These are phyloP conservation scores for Ophidiomyces ophidiicola DNA, from an alignment of 2,329 filamentous ascomycete species.

Conservation along the genomic window DNA sequence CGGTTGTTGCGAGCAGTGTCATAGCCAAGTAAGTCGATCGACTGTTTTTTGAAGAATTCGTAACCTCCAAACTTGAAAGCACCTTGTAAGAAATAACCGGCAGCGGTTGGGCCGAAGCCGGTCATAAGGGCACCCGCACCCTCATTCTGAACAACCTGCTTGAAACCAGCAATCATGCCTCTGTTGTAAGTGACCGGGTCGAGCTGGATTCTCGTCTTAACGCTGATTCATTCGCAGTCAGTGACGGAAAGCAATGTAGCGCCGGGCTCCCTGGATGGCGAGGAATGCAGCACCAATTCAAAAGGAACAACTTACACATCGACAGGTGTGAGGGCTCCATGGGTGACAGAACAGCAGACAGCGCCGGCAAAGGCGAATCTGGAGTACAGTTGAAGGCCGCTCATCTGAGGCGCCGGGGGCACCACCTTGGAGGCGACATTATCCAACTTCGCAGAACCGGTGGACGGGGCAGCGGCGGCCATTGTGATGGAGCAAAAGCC, in stretches of 20 bases:
- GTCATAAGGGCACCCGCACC: constrained; percentile 77
- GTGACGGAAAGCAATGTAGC: constrained; percentile 4
- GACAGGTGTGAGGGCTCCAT: constrained; percentile 92
- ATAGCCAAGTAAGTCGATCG: constrained; percentile 66
- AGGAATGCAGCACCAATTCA: not conserved
- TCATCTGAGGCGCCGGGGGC: constrained; percentile 13
- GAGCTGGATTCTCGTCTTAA: constrained; percentile 93
- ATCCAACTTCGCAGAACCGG: constrained; percentile 9
- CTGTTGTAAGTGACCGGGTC: constrained; percentile 81
- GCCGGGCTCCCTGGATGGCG: not conserved
- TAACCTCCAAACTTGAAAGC: constrained; percentile 91
- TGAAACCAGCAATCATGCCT: constrained; percentile 75
- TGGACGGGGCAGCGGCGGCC: constrained; percentile 16
- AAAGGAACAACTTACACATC: constrained; percentile 71
- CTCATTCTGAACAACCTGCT: constrained; percentile 71
- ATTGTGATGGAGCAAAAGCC: constrained; percentile 11
- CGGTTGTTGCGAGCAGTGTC: constrained; percentile 68
- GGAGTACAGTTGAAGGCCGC: constrained; percentile 67
- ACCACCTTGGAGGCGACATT: constrained; percentile 8
- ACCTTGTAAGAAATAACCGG: constrained; percentile 89
- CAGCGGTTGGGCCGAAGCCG: constrained; percentile 71
- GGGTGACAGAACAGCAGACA: constrained; percentile 94
- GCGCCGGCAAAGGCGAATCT: constrained; percentile 95
- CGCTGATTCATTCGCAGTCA: constrained; percentile 42
- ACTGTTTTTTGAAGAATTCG: constrained; percentile 92